Conservation (phyloP, 2,329 filamentous ascomycete genomes). For the Neonectria magnoliae region DNA sequence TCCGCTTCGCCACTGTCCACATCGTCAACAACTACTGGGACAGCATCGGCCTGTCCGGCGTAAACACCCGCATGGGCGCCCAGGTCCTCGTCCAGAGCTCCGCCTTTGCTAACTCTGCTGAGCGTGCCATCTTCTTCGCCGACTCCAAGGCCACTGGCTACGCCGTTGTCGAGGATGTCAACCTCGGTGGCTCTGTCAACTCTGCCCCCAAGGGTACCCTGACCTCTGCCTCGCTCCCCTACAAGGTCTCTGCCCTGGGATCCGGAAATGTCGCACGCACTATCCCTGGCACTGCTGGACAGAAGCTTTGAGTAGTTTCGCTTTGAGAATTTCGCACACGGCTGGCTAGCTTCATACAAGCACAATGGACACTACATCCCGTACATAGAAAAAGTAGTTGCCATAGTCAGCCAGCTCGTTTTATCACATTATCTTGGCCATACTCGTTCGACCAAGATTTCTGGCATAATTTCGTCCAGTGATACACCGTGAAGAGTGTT, state of each 20-base stretch:
- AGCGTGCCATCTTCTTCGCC: slow-evolving; percentile 48
- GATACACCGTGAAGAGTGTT: too few relatives aligned
- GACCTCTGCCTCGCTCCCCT: slow-evolving; percentile 63
- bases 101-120: slow-evolving; percentile 55
- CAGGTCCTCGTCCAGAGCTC: slow-evolving; percentile 67
- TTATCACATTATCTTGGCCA: too few relatives aligned
- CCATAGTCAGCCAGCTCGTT: too few relatives aligned
- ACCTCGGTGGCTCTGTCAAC: slow-evolving; percentile 50
- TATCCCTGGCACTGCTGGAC: slow-evolving; percentile 52
- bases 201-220: slow-evolving; percentile 60
- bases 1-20: slow-evolving; percentile 75
- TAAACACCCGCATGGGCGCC: slow-evolving; percentile 66
- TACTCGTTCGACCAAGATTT: too few relatives aligned
- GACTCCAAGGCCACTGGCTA: slow-evolving; percentile 56
- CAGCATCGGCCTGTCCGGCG: slow-evolving; percentile 53
- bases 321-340: not conserved
- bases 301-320: slow-evolving; percentile 40
- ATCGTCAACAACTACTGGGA: slow-evolving; percentile 64
- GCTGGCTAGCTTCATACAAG: too few relatives aligned
- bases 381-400: too few relatives aligned
- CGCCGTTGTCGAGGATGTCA: slow-evolving; percentile 53
- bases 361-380: too few relatives aligned
- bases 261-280: slow-evolving; percentile 55
- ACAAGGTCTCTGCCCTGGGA: slow-evolving; percentile 57
- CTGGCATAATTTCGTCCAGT: too few relatives aligned